phyloP scores from a whole-genome alignment of 129 eudicot species.

The Ambrosia artemisiifolia region DNA sequence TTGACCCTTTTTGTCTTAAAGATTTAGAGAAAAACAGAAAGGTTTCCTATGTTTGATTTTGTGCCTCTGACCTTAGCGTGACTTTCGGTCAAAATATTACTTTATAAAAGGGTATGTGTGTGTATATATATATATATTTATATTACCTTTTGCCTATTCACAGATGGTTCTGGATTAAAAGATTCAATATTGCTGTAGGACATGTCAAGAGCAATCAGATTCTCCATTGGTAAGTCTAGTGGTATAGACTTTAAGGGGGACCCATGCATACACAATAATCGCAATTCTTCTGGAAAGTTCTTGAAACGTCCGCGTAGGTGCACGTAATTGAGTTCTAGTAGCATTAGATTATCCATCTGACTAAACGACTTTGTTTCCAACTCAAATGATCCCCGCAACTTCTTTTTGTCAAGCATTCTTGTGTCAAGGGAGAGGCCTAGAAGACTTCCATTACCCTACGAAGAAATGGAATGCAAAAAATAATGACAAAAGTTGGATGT shows the following conservation, averaged over 20 bases:
- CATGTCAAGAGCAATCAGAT: slow-evolving; percentile 28
- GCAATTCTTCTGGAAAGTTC: slow-evolving; percentile 13
- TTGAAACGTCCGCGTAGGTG: not conserved
- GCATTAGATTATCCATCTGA: slow-evolving; percentile 23
- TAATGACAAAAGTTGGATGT: not conserved
- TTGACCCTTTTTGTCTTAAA: no score
- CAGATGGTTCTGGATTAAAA: not conserved
- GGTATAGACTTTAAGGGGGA: slow-evolving; percentile 21
- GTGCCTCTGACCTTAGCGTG: no score
- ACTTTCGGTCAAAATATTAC: no score
- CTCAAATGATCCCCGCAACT: not conserved
- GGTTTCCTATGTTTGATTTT: no score
- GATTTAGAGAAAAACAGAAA: no score
- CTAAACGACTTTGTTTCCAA: not conserved
- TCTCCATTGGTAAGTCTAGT: slow-evolving; percentile 11
- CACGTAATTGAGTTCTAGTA: slow-evolving; percentile 21
- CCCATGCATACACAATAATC: slow-evolving; percentile 27
- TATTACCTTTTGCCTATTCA: slow-evolving; percentile 12
- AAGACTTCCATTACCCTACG: slow-evolving; percentile 26
- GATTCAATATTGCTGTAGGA: slow-evolving; percentile 10
- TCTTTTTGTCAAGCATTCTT: slow-evolving; percentile 7
- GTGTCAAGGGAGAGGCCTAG: slow-evolving; percentile 32
- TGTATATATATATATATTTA: no score
- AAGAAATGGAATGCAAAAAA: not conserved
- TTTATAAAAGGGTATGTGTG: not conserved